phyloP scores from a whole-genome alignment of 2,329 filamentous ascomycete genomes.

The Cordyceps pruinosa region DNA sequence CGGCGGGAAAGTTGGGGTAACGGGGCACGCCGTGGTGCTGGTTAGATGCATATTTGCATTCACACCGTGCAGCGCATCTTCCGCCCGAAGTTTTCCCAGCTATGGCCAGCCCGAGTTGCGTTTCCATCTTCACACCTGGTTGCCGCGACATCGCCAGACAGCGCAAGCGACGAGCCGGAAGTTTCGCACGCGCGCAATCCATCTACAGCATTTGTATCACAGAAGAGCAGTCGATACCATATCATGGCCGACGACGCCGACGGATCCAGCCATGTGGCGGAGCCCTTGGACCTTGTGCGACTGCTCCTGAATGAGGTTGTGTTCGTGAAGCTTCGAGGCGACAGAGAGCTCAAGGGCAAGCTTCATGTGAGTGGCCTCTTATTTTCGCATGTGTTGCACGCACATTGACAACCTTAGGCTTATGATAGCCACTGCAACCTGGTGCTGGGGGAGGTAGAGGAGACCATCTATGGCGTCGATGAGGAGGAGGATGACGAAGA shows the following conservation, averaged over 20 bases:
- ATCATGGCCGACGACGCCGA: constrained; percentile 81
- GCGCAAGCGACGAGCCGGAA: background rate
- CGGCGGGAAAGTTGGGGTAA: constrained; percentile 10
- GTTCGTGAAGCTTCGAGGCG: constrained; percentile 93
- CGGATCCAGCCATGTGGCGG: constrained; percentile 65
- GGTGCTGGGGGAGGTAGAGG: constrained; percentile 90
- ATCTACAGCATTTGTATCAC: background rate
- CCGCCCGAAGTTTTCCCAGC: constrained; percentile 14
- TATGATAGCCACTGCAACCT: constrained; percentile 99
- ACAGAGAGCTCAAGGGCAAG: constrained; percentile 89
- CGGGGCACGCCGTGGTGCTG: background rate
- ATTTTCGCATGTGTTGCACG: background rate
- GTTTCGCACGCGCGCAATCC: background rate
- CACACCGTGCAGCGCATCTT: constrained; percentile 7
- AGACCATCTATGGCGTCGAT: constrained; percentile 91
- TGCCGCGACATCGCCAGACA: background rate
- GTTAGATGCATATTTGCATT: constrained; percentile 5
- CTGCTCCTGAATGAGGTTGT: constrained; percentile 92
- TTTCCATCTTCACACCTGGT: constrained; percentile 8
- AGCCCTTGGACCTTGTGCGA: constrained; percentile 92
- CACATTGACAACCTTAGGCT: constrained; percentile 49
- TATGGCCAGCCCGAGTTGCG: background rate
- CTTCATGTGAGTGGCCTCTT: constrained; percentile 65
- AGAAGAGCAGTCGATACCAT: constrained; percentile 3
- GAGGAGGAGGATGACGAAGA: constrained; percentile 78